phyloP scores from a whole-genome alignment of 352 stramenopile genomes.

The Pythium aphanidermatum region DNA sequence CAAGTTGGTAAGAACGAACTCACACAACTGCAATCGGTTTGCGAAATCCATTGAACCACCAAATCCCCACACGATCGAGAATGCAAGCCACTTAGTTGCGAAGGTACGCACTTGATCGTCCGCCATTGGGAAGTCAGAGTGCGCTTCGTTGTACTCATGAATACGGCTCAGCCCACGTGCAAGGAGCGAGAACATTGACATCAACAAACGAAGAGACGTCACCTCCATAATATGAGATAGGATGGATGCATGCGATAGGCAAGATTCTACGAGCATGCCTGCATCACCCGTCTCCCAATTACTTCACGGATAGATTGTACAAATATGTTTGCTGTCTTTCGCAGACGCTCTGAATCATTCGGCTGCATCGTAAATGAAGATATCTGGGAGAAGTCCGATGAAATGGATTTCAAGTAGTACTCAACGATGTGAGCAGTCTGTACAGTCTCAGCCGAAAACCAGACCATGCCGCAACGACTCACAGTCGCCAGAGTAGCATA shows the following conservation, averaged over 20 bases:
- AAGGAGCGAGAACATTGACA: slow-evolving; percentile 96
- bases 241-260: slow-evolving; percentile 89
- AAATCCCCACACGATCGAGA: slow-evolving; percentile 98
- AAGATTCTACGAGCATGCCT: slow-evolving; percentile 84
- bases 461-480: slow-evolving; percentile 99
- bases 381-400: slow-evolving; percentile 50
- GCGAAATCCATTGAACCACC: slow-evolving; percentile 93
- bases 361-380: slow-evolving; percentile 64
- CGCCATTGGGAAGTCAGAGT: slow-evolving; percentile 97
- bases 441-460: slow-evolving; percentile 97
- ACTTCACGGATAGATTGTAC: slow-evolving; percentile 52
- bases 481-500: slow-evolving; percentile 99
- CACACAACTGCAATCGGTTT: slow-evolving; percentile 89
- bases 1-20: slow-evolving; percentile 84
- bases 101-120: slow-evolving; percentile 96
- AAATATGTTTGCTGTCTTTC: slow-evolving; percentile 62
- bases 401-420: slow-evolving; percentile 74
- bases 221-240: slow-evolving; percentile 96
- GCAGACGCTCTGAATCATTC: slow-evolving; percentile 55
- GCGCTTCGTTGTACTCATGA: slow-evolving; percentile 98
- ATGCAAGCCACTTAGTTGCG: slow-evolving; percentile 96
- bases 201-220: slow-evolving; percentile 90
- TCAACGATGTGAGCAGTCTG: slow-evolving; percentile 90
- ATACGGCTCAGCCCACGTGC: slow-evolving; percentile 91
- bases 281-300: slow-evolving; percentile 34